Percentiles rank a stretch among this genome's conserved stretches.
phyloP scores from a whole-genome alignment of 2,329 filamentous ascomycete genomes.

The Trichoderma breve region DNA sequence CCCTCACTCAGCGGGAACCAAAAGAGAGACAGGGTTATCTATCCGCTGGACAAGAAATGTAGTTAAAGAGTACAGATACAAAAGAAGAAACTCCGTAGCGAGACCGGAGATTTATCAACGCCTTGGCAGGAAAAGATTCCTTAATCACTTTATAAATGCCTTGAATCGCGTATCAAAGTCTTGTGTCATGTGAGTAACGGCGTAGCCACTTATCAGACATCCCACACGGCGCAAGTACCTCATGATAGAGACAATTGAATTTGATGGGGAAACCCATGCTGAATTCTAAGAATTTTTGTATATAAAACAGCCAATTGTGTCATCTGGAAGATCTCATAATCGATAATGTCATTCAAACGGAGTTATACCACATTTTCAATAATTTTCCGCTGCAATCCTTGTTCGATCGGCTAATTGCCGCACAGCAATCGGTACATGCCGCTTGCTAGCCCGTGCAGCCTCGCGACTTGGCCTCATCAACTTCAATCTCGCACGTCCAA shows the following conservation, averaged over 20 bases:
- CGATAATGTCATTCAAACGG: background rate
- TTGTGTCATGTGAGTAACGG: constrained; percentile 23
- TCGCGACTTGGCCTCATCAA: constrained; percentile 24
- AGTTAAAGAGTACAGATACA: background rate
- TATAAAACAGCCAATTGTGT: background rate
- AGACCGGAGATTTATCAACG: background rate
- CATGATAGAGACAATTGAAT: background rate
- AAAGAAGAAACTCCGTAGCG: background rate
- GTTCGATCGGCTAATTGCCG: constrained; percentile 7
- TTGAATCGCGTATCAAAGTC: constrained; percentile 1
- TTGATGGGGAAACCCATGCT: accelerated
- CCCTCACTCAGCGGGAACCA: background rate
- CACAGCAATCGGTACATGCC: background rate
- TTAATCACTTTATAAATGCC: background rate
- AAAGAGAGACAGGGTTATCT: background rate
- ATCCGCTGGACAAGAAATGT: background rate
- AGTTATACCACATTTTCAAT: background rate
- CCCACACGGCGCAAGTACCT: background rate
- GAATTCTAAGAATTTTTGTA: accelerated
- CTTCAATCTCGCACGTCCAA: constrained; percentile 23
- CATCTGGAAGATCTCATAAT: background rate
- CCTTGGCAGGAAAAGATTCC: background rate
- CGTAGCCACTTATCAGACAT: constrained; percentile 22
- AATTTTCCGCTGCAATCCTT: too few relatives aligned
- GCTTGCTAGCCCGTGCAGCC: constrained; percentile 22